These are phyloP conservation scores for Tetrahymena malaccensis DNA, from an alignment of 73 alveolate species.

Conservation along the genomic window DNA sequence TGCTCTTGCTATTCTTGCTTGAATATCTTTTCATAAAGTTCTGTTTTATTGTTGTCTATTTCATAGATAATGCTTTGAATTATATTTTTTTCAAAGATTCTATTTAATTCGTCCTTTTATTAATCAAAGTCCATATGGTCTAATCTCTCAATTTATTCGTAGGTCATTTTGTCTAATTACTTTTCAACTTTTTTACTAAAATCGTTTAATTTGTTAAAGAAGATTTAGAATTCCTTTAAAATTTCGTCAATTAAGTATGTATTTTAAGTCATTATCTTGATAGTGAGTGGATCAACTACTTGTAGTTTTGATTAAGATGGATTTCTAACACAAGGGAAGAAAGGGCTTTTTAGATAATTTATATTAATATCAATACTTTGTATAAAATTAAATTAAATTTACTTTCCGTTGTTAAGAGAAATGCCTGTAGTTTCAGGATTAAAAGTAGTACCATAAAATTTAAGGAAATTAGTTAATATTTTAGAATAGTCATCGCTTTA, in stretches of 20 bases:
- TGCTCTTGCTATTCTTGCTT: neutral
- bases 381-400: neutral
- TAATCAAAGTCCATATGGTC: neutral
- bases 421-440: neutral
- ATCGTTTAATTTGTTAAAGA: neutral
- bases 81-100: neutral
- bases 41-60: neutral
- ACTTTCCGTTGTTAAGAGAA: neutral
- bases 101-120: neutral
- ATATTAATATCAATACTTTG: neutral
- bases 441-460: neutral
- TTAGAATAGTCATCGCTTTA: neutral
- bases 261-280: neutral
- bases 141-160: neutral
- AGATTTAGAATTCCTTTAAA: neutral
- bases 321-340: neutral
- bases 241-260: neutral
- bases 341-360: neutral
- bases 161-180: neutral
- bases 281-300: neutral
- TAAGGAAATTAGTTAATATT: neutral
- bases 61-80: neutral
- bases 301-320: neutral
- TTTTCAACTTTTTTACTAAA: neutral
- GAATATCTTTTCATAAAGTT: neutral